A percentile compares a stretch with the other conserved stretches of the same genome.
Conservation (phyloP, 2,329 filamentous ascomycete species). For the Aspergillus caelatus region DNA sequence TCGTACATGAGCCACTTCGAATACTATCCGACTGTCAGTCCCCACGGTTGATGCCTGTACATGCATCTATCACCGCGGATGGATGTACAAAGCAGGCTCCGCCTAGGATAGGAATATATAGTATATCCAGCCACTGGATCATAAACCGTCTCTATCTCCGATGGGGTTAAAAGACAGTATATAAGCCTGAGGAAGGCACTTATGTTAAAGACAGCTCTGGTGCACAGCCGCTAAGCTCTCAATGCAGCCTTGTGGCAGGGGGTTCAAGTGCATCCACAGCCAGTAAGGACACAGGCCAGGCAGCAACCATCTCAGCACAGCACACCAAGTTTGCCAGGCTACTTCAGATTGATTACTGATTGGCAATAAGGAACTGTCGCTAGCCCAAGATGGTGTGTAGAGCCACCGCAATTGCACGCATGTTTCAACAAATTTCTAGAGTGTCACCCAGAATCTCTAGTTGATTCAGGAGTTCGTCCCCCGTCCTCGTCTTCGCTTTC, state of each 20-base stretch:
- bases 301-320: neutral
- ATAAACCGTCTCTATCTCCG: neutral
- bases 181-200: neutral
- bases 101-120: neutral
- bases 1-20: neutral
- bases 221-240: neutral
- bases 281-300: constrained; percentile 5
- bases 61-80: neutral
- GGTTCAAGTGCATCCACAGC: neutral
- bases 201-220: neutral
- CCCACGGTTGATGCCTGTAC: neutral
- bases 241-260: neutral
- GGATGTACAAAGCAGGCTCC: neutral
- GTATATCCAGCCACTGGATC: neutral
- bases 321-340: neutral
- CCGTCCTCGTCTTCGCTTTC: constrained; percentile 21
- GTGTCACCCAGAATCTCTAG: constrained; percentile 6
- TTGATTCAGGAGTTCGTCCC: constrained; percentile 8
- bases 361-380: neutral
- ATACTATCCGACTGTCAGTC: neutral
- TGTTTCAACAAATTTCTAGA: neutral
- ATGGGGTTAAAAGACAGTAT: neutral
- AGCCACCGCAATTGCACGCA: neutral
- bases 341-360: neutral
- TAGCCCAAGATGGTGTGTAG: neutral